These are phyloP conservation scores for Salisapilia sapeloensis DNA, from an alignment of 352 stramenopile species.

Conservation along the genomic window DNA sequence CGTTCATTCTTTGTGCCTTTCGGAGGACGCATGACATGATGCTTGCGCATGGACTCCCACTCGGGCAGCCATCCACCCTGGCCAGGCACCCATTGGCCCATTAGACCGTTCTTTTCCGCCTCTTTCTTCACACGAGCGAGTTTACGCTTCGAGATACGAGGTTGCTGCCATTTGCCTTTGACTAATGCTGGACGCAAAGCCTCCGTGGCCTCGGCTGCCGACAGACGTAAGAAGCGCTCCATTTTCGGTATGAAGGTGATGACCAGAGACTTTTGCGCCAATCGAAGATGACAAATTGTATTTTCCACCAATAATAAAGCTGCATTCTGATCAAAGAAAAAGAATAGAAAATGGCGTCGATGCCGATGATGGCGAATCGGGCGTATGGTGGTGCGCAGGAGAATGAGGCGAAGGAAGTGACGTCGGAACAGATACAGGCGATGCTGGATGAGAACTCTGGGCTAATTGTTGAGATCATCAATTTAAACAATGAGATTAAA, in stretches of 20 bases:
- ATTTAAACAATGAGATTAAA: conserved; percentile 79
- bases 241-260: conserved; percentile 14
- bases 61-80: conserved; percentile 66
- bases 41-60: conserved; percentile 65
- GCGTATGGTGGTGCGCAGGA: conserved; percentile 12
- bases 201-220: conserved; percentile 44
- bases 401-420: conserved; percentile 41
- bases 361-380: conserved; percentile 1
- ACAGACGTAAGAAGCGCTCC: conserved; percentile 60
- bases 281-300: conserved; percentile 3
- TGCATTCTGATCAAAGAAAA: no score
- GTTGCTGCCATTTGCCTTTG: conserved; percentile 76
- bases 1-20: conserved; percentile 70
- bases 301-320: no score
- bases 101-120: conserved; percentile 40
- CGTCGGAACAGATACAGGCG: conserved; percentile 67
- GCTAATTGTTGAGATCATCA: conserved; percentile 80
- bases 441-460: conserved; percentile 80
- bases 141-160: conserved; percentile 62
- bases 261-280: conserved; percentile 5
- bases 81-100: conserved; percentile 59
- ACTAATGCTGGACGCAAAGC: conserved; percentile 67
- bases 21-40: conserved; percentile 70
- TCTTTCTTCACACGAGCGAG: conserved; percentile 74
- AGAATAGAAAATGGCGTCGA: conserved; percentile 3